Conservation (phyloP, 495 filamentous ascomycete genomes). For the Darksidea phi region DNA sequence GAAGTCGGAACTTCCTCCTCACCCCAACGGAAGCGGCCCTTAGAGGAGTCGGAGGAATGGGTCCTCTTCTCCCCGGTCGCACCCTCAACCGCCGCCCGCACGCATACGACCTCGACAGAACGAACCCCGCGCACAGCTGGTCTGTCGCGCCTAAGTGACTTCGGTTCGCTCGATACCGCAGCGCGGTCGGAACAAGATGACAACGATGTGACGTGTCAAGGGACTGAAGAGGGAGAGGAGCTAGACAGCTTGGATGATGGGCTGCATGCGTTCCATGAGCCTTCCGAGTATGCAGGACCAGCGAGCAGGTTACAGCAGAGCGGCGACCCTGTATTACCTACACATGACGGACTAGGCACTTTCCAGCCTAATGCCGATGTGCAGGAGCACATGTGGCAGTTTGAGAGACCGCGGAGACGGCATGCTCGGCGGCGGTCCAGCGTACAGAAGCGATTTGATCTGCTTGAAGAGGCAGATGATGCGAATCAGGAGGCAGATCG, state of each 20-base stretch:
- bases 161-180: slow-evolving; percentile 75
- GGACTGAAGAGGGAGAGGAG: slow-evolving; percentile 59
- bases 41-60: slow-evolving; percentile 87
- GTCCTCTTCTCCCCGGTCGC: slow-evolving; percentile 84
- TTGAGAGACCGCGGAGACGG: slow-evolving; percentile 67
- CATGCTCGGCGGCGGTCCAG: slow-evolving; percentile 53
- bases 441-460: slow-evolving; percentile 65
- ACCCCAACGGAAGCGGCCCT: slow-evolving; percentile 39
- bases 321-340: slow-evolving; percentile 67
- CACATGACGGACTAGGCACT: slow-evolving; percentile 86
- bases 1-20: slow-evolving; percentile 35
- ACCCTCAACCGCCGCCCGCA: slow-evolving; percentile 60
- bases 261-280: slow-evolving; percentile 76
- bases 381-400: slow-evolving; percentile 80
- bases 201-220: slow-evolving; percentile 49
- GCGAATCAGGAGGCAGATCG: slow-evolving; percentile 63
- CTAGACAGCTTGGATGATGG: slow-evolving; percentile 90
- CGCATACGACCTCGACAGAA: slow-evolving; percentile 69
- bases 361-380: slow-evolving; percentile 60
- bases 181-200: slow-evolving; percentile 53
- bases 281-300: slow-evolving; percentile 55
- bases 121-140: slow-evolving; percentile 70
- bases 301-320: slow-evolving; percentile 52
- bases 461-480: slow-evolving; percentile 58
- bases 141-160: slow-evolving; percentile 74